A percentile compares a stretch with the other conserved stretches of the same genome.
phyloP scores from a whole-genome alignment of 2,329 filamentous ascomycete species.

The Sporothrix phasma region DNA sequence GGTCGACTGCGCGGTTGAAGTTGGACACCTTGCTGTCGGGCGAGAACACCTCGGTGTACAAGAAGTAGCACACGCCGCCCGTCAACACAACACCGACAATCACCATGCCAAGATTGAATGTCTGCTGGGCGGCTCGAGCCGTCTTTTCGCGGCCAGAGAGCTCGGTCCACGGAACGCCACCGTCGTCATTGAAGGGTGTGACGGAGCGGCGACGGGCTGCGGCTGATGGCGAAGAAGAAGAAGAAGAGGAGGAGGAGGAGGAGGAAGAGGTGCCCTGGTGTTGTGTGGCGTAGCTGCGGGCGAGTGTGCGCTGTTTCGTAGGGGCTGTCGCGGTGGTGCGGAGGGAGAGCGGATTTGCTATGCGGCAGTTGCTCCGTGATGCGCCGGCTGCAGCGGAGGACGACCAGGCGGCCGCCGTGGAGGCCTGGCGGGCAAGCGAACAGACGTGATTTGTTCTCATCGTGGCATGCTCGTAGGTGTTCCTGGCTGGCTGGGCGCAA shows the following conservation, averaged over 20 bases:
- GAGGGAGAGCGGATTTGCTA: neutral
- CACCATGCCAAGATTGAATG: slow-evolving; percentile 76
- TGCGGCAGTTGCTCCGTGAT: slow-evolving; percentile 7
- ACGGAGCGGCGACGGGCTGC: slow-evolving; percentile 55
- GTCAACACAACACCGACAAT: slow-evolving; percentile 66
- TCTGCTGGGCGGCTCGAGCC: slow-evolving; percentile 78
- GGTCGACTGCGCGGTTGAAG: slow-evolving; percentile 78
- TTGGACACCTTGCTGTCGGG: slow-evolving; percentile 75
- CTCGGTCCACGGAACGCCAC: slow-evolving; percentile 68
- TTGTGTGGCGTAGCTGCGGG: slow-evolving; percentile 44
- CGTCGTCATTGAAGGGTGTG: slow-evolving; percentile 79
- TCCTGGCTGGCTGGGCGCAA: slow-evolving; percentile 2
- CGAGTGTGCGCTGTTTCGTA: neutral
- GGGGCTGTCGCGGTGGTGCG: neutral
- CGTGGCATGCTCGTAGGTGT: slow-evolving; percentile 5
- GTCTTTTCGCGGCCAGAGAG: slow-evolving; percentile 69
- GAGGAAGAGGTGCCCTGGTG: slow-evolving; percentile 32
- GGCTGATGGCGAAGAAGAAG: slow-evolving; percentile 23
- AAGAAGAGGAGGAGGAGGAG: slow-evolving; percentile 2
- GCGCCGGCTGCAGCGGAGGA: neutral
- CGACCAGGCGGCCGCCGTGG: neutral
- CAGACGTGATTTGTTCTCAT: slow-evolving; percentile 13
- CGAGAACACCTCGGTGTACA: slow-evolving; percentile 76
- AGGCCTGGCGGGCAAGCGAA: slow-evolving; percentile 8
- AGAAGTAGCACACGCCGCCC: slow-evolving; percentile 63